Evolutionary conservation across 208 protist species (phyloP), one percentile per base, ranked within the genome.

Genomic region (Trypanosoma grayi): DNA sequence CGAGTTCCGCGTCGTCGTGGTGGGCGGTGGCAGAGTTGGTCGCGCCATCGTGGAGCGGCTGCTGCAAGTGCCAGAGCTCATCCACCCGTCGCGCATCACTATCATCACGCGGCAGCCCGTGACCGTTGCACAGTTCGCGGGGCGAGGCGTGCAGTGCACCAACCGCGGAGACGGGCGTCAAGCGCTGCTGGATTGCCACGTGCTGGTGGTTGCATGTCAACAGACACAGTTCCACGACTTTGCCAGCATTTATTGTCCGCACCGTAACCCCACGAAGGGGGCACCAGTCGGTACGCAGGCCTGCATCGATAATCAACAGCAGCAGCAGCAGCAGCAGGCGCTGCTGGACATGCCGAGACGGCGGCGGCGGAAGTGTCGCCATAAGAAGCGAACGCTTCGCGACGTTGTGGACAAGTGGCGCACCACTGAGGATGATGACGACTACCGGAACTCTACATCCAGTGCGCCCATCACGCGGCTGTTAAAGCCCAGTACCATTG

Each of bases 61-160:
- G 2, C 45, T 87, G 34, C 54, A 64, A 8, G 44, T 43, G 0
- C 67, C 22, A 13, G 20, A 48, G 13, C 66, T 90, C 10, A 58
- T 91, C 16, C 87, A 93, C 61, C 80, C 83, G 2, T 83, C 76
- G 4, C 83, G 83, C 54, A 73, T 93, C 22, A 87, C 87, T 14
- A 81, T 93, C 16, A 73, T 90, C 24, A 89, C 87, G n/a, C 72
- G 81, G 1, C 81, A 90, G 60, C 63, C 77, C 2, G 76, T 81
- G 53, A 66, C 47, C 0, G 75, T 88, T 2, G 68, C 67, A 2
- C 45, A 57, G 22, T 80, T 82, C 55, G 73, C 78, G 18, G 48
- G 60, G 6, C 59, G 63, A 20, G 87, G 83, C 6, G 85, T 92
- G 30, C 75, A 75, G 36, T 88, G 81, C 46, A 52, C 83, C 4